phyloP scores from a whole-genome alignment of 2,329 filamentous ascomycete genomes.

The Claviceps fusiformis region DNA sequence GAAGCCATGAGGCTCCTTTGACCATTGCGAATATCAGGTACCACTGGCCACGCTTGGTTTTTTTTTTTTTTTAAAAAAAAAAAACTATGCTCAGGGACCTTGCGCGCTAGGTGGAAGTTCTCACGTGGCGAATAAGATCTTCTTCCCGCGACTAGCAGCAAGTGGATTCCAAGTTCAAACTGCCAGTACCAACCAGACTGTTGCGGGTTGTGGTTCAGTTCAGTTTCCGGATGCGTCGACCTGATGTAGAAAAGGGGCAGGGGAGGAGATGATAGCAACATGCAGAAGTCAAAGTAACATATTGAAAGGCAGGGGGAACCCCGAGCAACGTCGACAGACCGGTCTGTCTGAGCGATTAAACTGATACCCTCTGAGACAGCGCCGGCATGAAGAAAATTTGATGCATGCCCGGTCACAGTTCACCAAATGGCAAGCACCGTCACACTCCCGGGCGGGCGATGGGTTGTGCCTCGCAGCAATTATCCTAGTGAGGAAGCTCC shows the following conservation, averaged over 20 bases:
- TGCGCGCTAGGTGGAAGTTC: neutral
- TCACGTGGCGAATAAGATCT: neutral
- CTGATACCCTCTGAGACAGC: neutral
- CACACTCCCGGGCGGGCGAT: neutral
- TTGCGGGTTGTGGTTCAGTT: neutral
- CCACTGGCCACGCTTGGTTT: neutral
- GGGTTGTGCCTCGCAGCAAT: neutral
- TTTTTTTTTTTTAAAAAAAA: too few relatives aligned
- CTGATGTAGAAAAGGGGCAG: neutral
- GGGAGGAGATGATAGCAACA: too few relatives aligned
- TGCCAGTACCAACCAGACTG: neutral
- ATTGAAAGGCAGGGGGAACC: neutral
- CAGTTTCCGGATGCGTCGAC: neutral
- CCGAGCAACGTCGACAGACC: neutral
- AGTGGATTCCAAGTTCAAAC: neutral
- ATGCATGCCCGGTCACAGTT: neutral
- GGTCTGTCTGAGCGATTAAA: neutral
- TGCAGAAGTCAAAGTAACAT: neutral
- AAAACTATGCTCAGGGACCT: too few relatives aligned
- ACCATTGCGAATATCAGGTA: neutral
- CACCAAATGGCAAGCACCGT: neutral
- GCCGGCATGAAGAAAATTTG: neutral
- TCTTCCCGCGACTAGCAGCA: neutral
- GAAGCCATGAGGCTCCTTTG: too few relatives aligned
- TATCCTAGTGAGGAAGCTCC: neutral